Conservation (phyloP, 768 basidiomycete species). For the Russula abietina region DNA sequence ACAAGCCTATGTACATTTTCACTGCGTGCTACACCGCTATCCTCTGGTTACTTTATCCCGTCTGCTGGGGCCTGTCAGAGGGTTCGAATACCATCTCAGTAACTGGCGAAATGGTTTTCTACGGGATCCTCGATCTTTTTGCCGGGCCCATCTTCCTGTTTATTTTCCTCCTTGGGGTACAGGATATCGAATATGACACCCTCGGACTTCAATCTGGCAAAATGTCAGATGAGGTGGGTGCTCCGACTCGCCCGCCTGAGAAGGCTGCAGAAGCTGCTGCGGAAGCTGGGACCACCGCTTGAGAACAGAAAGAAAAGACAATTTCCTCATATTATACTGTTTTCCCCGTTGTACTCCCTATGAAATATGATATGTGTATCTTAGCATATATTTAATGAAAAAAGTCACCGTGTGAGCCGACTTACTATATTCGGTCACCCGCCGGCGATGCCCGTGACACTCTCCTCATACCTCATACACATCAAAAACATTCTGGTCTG, state of each 20-base stretch:
- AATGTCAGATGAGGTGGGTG: conserved; percentile 11
- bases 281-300: background rate
- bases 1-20: background rate
- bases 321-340: background rate
- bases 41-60: conserved; percentile 51
- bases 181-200: conserved; percentile 29
- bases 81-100: conserved; percentile 47
- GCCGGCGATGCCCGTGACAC: background rate
- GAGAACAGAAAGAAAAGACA: background rate
- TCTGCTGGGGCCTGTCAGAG: conserved; percentile 53
- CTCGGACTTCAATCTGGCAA: conserved; percentile 32
- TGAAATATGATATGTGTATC: background rate
- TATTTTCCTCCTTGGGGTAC: conserved; percentile 25
- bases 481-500: background rate
- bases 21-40: conserved; percentile 32
- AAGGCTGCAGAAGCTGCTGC: background rate
- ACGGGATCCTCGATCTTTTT: conserved; percentile 44
- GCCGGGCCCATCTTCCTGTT: conserved; percentile 38
- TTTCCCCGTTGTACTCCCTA: background rate
- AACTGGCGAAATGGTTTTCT: conserved; percentile 50
- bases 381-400: background rate
- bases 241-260: background rate
- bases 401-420: too few species aligned
- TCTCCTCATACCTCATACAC: background rate
- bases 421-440: background rate